These are phyloP conservation scores for Chenopodium berlandieri DNA, from an alignment of 148 eudicot species.

Conservation along the genomic window DNA sequence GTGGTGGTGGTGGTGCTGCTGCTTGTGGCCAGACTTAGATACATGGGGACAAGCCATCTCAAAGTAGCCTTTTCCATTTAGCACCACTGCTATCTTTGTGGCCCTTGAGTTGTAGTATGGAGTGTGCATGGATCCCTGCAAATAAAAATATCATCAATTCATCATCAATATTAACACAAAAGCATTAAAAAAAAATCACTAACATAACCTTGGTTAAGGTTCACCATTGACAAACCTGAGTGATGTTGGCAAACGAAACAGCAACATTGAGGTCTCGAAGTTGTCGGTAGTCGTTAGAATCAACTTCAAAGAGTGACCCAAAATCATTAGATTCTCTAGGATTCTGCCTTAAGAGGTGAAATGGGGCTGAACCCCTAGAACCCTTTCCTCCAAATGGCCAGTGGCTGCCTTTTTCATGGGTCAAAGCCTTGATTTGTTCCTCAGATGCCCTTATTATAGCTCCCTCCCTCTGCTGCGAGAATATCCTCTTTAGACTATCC, in stretches of 20 bases:
- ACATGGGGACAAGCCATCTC: constrained; percentile 89
- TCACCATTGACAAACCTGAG: constrained; percentile 38
- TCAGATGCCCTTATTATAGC: constrained; percentile 46
- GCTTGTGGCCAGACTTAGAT: constrained; percentile 20
- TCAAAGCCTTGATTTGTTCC: constrained; percentile 69
- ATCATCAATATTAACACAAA: neutral
- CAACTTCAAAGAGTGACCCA: constrained; percentile 51
- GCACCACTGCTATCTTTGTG: constrained; percentile 53
- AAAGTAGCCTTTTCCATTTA: constrained; percentile 54
- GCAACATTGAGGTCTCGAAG: constrained; percentile 47
- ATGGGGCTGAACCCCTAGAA: constrained; percentile 32
- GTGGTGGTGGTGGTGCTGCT: constrained; percentile 7
- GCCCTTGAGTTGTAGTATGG: constrained; percentile 67
- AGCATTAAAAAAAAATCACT: neutral
- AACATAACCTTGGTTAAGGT: neutral
- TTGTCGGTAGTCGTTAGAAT: constrained; percentile 33
- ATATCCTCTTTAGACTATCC: constrained; percentile 45
- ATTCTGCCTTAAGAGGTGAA: constrained; percentile 42
- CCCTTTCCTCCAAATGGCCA: constrained; percentile 61
- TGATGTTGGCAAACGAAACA: constrained; percentile 59
- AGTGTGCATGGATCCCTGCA: constrained; percentile 55
- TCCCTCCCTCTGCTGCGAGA: constrained; percentile 50
- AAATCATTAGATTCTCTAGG: constrained; percentile 51
- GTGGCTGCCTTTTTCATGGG: constrained; percentile 37
- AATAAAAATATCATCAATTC: neutral